These are phyloP conservation scores for Brettanomyces custersianus DNA, from an alignment of 805 yeast species.

Conservation along the genomic window DNA sequence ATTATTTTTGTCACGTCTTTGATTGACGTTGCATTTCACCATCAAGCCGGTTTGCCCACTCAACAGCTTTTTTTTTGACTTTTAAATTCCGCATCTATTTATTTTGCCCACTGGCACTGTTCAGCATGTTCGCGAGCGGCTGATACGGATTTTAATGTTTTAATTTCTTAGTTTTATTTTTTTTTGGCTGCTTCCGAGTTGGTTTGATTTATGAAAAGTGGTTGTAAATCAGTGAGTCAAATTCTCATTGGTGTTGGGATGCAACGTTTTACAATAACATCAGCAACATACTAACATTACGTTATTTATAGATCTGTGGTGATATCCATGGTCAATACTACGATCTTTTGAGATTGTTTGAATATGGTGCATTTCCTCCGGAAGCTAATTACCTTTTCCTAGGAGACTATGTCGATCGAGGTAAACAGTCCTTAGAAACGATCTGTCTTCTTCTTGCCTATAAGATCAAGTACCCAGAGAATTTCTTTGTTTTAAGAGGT, in stretches of 20 bases:
- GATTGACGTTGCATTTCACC: no score
- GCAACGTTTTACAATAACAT: no score
- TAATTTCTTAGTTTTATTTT: no score
- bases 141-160: no score
- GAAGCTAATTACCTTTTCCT: conserved; percentile 92
- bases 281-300: conserved; percentile 6
- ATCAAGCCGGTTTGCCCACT: no score
- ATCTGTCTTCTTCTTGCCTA: conserved; percentile 90
- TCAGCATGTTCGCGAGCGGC: no score
- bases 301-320: conserved; percentile 60
- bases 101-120: not conserved
- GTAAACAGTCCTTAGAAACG: conserved; percentile 94
- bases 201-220: no score
- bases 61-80: not conserved
- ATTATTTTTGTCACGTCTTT: conserved; percentile 23
- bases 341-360: conserved; percentile 88
- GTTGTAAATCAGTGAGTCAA: no score
- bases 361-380: conserved; percentile 98
- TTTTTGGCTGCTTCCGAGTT: no score
- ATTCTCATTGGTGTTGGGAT: no score
- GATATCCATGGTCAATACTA: conserved; percentile 98
- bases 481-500: conserved; percentile 93
- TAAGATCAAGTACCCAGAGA: conserved; percentile 97
- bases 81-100: not conserved
- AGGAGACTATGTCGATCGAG: conserved; percentile 98